Evolutionary conservation across 768 basidiomycete species (phyloP), one percentile per base, ranked within the genome.

Genomic region (Suillus discolor): DNA sequence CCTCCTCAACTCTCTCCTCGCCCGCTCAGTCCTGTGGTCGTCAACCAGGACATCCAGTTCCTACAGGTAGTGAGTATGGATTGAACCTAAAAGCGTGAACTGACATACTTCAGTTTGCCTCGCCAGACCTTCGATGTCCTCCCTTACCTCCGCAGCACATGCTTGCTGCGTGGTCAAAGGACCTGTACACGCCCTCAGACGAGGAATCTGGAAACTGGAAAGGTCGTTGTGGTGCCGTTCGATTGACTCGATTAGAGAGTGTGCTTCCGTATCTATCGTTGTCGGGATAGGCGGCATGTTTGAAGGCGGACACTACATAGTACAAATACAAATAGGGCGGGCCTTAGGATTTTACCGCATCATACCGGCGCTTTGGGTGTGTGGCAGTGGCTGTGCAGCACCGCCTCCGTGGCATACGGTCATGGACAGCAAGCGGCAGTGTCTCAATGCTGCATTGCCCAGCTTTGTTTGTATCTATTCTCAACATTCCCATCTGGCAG

Each of bases 141-240:
- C 90, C 38, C 93, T 81, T 65, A 96, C 75, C 72, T 94, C 93
- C 5, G 86, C 87, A 1, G 88, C 87, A 62, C 90, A 81, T 57
- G 87, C 84, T 72, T 95, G 90, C 70, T 97, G 95, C 3, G 86
- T 72, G 0, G 83, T 74, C 12, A 92, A 79, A 1, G 94, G 90
- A 0, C 91, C 93, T 11, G 77, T 80, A 74, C 92, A 96, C 61
- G 79, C 72, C 11, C 83, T 81, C 60, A 97, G 80, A 2, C 91
- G 86, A 1, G 94, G 92, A 41, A 97, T 83, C 75, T 94, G 92
- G 70, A 87, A 88, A 13, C 87, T 80, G 4, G 80, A 70, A 8
- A 97, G 74, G 77, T 95, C 93, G 3, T 76, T 82, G 66, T 87
- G 81, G 12, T 86, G 82, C 28, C 92, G 81, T 54, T 84, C 80